Evolutionary conservation across 2,329 filamentous ascomycete genomes (phyloP).

Genomic region (Aspergillus bombycis): DNA sequence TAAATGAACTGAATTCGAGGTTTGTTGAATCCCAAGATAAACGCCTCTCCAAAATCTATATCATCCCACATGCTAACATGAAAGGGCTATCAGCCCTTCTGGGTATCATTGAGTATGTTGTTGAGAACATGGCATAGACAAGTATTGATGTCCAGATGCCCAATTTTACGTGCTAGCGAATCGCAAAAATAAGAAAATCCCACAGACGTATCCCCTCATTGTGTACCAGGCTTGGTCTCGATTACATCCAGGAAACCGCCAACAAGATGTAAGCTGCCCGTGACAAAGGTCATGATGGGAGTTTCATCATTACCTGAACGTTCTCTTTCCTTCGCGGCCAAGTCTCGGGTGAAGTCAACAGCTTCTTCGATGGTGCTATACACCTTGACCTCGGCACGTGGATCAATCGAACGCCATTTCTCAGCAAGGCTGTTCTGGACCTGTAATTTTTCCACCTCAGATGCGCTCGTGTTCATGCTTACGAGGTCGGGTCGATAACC

Average conservation of each 20-base stretch:
- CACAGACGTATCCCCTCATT: conserved; percentile 13
- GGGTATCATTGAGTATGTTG: conserved; percentile 22
- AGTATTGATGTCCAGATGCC: neutral
- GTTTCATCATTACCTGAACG: conserved; percentile 35
- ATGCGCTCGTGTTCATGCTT: conserved; percentile 62
- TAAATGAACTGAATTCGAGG: conserved; percentile 6
- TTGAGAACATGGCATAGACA: conserved; percentile 20
- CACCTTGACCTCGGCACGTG: conserved; percentile 58
- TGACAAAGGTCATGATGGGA: conserved; percentile 69
- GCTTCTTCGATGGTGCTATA: conserved; percentile 71
- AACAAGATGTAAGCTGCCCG: conserved; percentile 82
- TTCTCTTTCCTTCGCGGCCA: conserved; percentile 41
- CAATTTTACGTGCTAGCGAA: neutral
- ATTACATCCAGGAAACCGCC: conserved; percentile 76
- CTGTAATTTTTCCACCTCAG: conserved; percentile 60
- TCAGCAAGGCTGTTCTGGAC: conserved; percentile 71
- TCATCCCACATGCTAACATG: conserved; percentile 16
- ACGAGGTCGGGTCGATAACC: conserved; percentile 68
- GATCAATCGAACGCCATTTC: conserved; percentile 62
- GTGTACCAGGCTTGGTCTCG: conserved; percentile 50
- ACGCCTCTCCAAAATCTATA: conserved; percentile 16
- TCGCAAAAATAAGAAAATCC: neutral
- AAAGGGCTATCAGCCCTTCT: conserved; percentile 11
- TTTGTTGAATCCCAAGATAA: conserved; percentile 32
- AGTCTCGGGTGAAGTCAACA: conserved; percentile 58